Evolutionary conservation across 257 asterid genomes (phyloP).

Genomic region (Capsicum rhomboideum): DNA sequence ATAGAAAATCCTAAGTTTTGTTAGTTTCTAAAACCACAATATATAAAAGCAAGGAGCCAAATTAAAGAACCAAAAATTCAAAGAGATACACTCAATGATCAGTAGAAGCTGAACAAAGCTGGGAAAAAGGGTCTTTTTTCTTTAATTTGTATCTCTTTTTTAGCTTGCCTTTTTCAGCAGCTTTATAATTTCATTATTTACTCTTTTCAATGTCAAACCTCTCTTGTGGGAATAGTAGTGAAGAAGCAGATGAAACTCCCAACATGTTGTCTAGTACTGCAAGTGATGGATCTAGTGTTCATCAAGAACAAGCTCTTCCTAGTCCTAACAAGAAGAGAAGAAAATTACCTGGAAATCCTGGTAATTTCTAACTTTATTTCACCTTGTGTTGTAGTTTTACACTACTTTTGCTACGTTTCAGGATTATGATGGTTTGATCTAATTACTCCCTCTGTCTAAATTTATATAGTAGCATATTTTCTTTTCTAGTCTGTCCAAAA

Average conservation of each 20-base stretch:
- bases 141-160: neutral
- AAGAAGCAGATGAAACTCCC: neutral
- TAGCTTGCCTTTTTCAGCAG: neutral
- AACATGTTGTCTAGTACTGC: neutral
- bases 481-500: neutral
- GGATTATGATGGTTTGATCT: neutral
- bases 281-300: neutral
- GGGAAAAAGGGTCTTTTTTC: neutral
- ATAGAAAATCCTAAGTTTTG: neutral
- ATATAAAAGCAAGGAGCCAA: neutral
- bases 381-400: neutral
- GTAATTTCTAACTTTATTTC: neutral
- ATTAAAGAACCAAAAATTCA: neutral
- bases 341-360: conserved; percentile 16
- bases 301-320: neutral
- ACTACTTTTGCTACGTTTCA: neutral
- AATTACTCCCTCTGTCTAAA: neutral
- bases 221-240: neutral
- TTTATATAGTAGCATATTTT: neutral
- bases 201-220: neutral
- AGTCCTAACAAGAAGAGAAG: conserved; percentile 2
- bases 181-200: neutral
- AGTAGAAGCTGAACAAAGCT: neutral
- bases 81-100: neutral
- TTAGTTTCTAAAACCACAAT: neutral